Conservation (phyloP, 768 basidiomycete species). For the Sistotremastrum niveocremeum region DNA sequence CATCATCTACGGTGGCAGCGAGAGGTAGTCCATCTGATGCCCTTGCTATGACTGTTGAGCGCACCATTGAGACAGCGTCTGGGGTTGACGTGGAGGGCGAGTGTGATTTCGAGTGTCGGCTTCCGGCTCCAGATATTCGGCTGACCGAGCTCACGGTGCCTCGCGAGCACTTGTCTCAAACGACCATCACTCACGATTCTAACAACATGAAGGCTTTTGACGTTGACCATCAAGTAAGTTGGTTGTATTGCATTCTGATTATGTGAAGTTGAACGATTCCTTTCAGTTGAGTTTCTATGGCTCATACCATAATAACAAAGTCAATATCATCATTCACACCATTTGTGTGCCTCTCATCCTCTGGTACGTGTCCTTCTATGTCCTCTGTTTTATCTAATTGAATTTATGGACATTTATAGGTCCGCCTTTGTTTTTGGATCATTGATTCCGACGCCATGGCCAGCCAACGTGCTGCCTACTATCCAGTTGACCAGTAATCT, state of each 20-base stretch:
- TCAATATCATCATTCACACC: constrained; percentile 79
- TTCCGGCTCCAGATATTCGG: neutral
- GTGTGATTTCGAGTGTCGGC: neutral
- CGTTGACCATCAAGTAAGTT: constrained; percentile 53
- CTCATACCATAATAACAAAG: constrained; percentile 74
- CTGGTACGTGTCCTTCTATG: constrained; percentile 36
- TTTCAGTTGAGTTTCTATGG: constrained; percentile 82
- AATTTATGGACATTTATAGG: constrained; percentile 25
- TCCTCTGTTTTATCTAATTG: neutral
- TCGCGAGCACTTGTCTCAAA: neutral
- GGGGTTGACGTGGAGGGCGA: neutral
- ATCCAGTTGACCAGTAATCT: constrained; percentile 48
- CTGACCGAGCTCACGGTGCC: neutral
- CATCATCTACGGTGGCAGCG: constrained; percentile 94
- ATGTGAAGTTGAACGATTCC: neutral
- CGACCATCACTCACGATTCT: too few species aligned
- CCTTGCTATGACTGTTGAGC: constrained; percentile 74
- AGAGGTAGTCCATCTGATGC: constrained; percentile 82
- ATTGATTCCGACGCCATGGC: constrained; percentile 14
- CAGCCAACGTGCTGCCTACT: constrained; percentile 36
- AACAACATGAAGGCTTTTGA: constrained; percentile 26
- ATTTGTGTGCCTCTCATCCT: constrained; percentile 72
- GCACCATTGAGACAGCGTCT: constrained; percentile 44
- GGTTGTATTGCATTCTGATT: constrained; percentile 3
- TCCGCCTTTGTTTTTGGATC: constrained; percentile 42